Percentiles rank a stretch among this genome's conserved stretches.
phyloP scores from a whole-genome alignment of 2,329 filamentous ascomycete genomes.

The Alternaria triticina region DNA sequence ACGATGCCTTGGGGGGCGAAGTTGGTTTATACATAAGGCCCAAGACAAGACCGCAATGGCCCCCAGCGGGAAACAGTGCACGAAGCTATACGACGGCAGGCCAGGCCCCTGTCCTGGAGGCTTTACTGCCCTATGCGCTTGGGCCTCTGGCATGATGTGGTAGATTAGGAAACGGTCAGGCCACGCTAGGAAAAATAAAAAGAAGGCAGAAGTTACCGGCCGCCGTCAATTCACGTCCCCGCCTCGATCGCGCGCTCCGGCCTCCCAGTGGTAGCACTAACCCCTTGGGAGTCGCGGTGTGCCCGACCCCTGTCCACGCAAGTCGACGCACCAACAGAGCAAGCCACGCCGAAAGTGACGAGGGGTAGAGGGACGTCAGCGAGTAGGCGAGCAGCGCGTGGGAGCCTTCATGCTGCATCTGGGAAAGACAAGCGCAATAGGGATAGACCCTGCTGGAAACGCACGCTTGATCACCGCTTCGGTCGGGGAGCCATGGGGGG shows the following conservation, averaged over 20 bases:
- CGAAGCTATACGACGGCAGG: constrained; percentile 38
- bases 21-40: constrained; percentile 47
- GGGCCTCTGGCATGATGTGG: constrained; percentile 43
- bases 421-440: constrained; percentile 41
- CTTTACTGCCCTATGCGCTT: constrained; percentile 41
- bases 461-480: constrained; percentile 41
- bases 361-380: constrained; percentile 23
- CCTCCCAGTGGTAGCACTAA: constrained; percentile 39
- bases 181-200: constrained; percentile 47
- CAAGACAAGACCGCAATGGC: constrained; percentile 31
- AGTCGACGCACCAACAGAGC: constrained; percentile 25
- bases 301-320: constrained; percentile 34
- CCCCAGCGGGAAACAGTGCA: constrained; percentile 39
- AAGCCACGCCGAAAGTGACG: constrained; percentile 29
- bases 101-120: constrained; percentile 35
- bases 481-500: constrained; percentile 29
- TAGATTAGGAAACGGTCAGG: constrained; percentile 42
- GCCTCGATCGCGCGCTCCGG: constrained; percentile 50
- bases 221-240: constrained; percentile 38
- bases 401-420: constrained; percentile 29
- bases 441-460: constrained; percentile 27
- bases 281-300: constrained; percentile 43
- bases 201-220: constrained; percentile 39
- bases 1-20: constrained; percentile 42
- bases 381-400: constrained; percentile 26